A percentile compares a stretch with the other conserved stretches of the same genome.
Evolutionary conservation across 1,284 basidiomycete species (phyloP).

Genomic region (Ceratobasidium theobromae): DNA sequence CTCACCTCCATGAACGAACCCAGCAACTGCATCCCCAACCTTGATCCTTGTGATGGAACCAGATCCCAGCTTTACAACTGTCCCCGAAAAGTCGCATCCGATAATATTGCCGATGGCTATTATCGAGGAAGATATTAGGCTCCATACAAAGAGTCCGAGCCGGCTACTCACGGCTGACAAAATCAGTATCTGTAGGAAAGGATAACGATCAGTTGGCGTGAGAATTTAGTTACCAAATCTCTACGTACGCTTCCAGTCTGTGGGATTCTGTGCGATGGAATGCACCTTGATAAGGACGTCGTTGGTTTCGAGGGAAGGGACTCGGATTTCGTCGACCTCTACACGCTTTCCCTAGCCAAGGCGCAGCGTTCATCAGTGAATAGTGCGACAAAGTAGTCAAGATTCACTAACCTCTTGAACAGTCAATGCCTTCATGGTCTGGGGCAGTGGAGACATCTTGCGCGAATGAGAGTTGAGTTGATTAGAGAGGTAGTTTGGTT

Average conservation of each 20-base stretch:
- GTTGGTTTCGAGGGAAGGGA: conserved; percentile 36
- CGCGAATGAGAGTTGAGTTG: too few species aligned
- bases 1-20: conserved; percentile 44
- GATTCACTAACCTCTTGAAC: conserved; percentile 7
- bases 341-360: conserved; percentile 15
- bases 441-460: conserved; percentile 2
- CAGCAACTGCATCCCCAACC: conserved; percentile 45
- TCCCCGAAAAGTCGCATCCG: conserved; percentile 47
- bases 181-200: not conserved
- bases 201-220: not conserved
- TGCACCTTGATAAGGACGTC: conserved; percentile 42
- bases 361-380: not conserved
- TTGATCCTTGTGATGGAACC: conserved; percentile 38
- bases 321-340: conserved; percentile 33
- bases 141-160: not conserved
- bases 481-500: not conserved
- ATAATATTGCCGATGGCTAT: conserved; percentile 40
- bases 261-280: conserved; percentile 42
- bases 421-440: conserved; percentile 26
- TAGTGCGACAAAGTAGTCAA: not conserved
- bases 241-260: conserved; percentile 42
- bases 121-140: conserved; percentile 24
- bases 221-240: not conserved
- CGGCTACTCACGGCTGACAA: conserved; percentile 24
- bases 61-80: conserved; percentile 40